phyloP scores from a whole-genome alignment of 2,329 filamentous ascomycete species.

The Mollisiaceae sp. region DNA sequence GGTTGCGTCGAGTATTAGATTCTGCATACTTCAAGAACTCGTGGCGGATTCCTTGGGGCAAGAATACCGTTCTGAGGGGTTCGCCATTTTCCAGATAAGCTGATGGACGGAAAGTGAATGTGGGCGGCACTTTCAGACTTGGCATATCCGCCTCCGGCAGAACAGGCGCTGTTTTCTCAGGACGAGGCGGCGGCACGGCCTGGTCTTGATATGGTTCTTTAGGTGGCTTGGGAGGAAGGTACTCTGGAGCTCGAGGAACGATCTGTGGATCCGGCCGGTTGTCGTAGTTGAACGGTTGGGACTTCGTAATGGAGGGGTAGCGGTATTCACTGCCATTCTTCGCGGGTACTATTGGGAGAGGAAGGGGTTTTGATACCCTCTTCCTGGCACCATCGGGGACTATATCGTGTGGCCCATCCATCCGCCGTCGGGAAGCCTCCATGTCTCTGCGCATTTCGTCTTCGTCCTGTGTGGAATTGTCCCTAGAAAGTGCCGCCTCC shows the following conservation, averaged over 20 bases:
- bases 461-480: conserved; percentile 43
- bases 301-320: conserved; percentile 63
- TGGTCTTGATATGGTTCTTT: conserved; percentile 34
- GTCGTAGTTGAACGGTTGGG: conserved; percentile 53
- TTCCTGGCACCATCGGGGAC: conserved; percentile 33
- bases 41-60: conserved; percentile 75
- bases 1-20: conserved; percentile 77
- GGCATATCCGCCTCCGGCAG: conserved; percentile 15
- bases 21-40: conserved; percentile 77
- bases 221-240: conserved; percentile 39
- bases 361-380: conserved; percentile 35
- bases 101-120: conserved; percentile 79
- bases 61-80: conserved; percentile 84
- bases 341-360: conserved; percentile 33
- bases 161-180: conserved; percentile 35
- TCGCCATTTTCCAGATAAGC: conserved; percentile 90
- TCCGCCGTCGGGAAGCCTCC: conserved; percentile 52
- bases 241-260: conserved; percentile 12
- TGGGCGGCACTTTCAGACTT: conserved; percentile 20
- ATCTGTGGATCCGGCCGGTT: conserved; percentile 18
- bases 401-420: conserved; percentile 42
- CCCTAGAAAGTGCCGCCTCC: conserved; percentile 50
- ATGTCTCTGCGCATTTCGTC: conserved; percentile 57
- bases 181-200: conserved; percentile 30
- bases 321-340: conserved; percentile 48